These are phyloP conservation scores for Asterophora lycoperdoides DNA, from an alignment of 768 basidiomycete genomes.

Conservation along the genomic window DNA sequence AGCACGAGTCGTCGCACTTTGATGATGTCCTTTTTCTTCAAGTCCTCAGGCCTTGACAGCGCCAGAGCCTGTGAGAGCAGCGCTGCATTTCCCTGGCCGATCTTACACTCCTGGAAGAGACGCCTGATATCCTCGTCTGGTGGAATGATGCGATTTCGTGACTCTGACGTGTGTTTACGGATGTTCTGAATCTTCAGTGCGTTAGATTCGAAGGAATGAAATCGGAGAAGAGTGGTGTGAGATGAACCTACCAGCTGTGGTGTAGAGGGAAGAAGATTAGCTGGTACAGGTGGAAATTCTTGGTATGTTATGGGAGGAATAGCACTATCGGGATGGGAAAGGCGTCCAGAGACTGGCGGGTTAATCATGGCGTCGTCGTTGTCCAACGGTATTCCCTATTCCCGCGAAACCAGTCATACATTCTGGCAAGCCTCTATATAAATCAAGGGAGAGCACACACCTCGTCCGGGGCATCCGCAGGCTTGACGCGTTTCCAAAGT, in stretches of 20 bases:
- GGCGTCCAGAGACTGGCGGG: slow-evolving; percentile 46
- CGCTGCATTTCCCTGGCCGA: slow-evolving; percentile 77
- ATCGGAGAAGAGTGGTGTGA: slow-evolving; percentile 9
- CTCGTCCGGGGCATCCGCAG: slow-evolving; percentile 76
- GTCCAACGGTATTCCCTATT: slow-evolving; percentile 71
- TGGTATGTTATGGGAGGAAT: slow-evolving; percentile 36
- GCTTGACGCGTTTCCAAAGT: slow-evolving; percentile 80
- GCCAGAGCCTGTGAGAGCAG: slow-evolving; percentile 69
- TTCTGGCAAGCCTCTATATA: neutral
- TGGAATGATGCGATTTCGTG: slow-evolving; percentile 50
- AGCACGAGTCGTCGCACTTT: slow-evolving; percentile 31
- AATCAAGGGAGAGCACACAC: slow-evolving; percentile 31
- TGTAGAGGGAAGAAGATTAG: slow-evolving; percentile 19
- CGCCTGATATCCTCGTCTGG: slow-evolving; percentile 81
- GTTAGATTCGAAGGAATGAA: slow-evolving; percentile 1
- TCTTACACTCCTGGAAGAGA: slow-evolving; percentile 80
- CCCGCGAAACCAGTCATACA: neutral
- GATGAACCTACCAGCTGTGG: slow-evolving; percentile 21
- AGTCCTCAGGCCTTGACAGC: slow-evolving; percentile 65
- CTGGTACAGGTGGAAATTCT: slow-evolving; percentile 29
- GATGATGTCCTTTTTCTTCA: slow-evolving; percentile 63
- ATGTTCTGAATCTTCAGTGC: slow-evolving; percentile 14
- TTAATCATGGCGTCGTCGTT: slow-evolving; percentile 77
- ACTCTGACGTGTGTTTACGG: slow-evolving; percentile 34
- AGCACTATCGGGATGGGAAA: slow-evolving; percentile 29